Conservation (phyloP, 73 alveolate species). For the Paramecium caudatum region DNA sequence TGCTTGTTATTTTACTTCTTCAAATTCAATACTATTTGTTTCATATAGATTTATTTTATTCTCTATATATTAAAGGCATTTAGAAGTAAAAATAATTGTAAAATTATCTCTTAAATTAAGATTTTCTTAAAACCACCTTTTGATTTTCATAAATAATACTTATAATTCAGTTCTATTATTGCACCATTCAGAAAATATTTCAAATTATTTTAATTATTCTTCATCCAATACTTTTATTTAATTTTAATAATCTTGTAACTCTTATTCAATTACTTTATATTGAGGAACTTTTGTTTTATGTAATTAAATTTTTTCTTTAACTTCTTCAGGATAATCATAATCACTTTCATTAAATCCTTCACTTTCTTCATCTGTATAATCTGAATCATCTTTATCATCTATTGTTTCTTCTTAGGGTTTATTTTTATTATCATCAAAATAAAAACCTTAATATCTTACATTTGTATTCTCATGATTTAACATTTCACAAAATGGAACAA, state of each 20-base stretch:
- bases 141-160: neutral
- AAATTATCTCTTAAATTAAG: constrained; percentile 44
- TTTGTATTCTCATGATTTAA: constrained; percentile 74
- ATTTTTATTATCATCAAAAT: neutral
- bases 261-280: constrained; percentile 1
- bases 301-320: neutral
- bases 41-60: neutral
- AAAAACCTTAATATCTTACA: constrained; percentile 43
- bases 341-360: neutral
- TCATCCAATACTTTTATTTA: neutral
- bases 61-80: neutral
- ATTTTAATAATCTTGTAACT: neutral
- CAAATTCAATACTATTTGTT: neutral
- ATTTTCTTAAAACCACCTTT: constrained; percentile 12
- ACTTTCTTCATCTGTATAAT: neutral
- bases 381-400: constrained; percentile 35
- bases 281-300: neutral
- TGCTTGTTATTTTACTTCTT: neutral
- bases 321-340: neutral
- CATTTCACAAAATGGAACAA: constrained; percentile 74
- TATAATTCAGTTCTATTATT: neutral
- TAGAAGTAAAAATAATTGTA: neutral
- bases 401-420: neutral
- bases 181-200: neutral
- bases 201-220: neutral